Conservation (phyloP, 495 filamentous ascomycete species). For the Neurospora sublineolata region DNA sequence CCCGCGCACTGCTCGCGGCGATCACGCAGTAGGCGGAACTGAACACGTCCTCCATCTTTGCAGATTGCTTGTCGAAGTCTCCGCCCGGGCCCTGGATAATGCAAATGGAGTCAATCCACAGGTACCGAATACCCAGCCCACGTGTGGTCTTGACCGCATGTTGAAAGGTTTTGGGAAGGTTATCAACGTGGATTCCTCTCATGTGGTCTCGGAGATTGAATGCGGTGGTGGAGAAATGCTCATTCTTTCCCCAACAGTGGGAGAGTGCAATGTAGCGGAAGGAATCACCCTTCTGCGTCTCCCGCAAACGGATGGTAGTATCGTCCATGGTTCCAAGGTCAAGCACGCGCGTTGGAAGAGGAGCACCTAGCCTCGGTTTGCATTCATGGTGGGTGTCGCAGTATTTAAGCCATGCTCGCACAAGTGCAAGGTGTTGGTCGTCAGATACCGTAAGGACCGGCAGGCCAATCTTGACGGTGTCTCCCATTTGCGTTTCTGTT, state of each 20-base stretch:
- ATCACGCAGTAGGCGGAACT: slow-evolving; percentile 23
- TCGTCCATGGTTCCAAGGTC: too few relatives aligned
- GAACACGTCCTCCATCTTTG: slow-evolving; percentile 29
- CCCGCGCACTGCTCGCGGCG: slow-evolving; percentile 19
- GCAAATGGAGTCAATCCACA: slow-evolving; percentile 33
- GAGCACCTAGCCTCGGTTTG: too few relatives aligned
- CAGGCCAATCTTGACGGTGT: too few relatives aligned
- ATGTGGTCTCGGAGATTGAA: neutral
- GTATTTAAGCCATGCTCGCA: too few relatives aligned
- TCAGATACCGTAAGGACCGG: too few relatives aligned
- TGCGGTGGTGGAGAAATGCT: slow-evolving; percentile 3
- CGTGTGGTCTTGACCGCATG: slow-evolving; percentile 13
- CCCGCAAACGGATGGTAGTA: too few relatives aligned
- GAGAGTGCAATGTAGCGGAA: slow-evolving; percentile 10
- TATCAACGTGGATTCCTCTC: slow-evolving; percentile 1
- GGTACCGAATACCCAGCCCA: slow-evolving; percentile 11
- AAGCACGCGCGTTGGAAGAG: too few relatives aligned
- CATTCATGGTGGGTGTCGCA: too few relatives aligned
- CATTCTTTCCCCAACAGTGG: slow-evolving; percentile 11
- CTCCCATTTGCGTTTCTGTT: too few relatives aligned
- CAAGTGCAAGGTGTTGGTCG: too few relatives aligned
- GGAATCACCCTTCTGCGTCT: neutral
- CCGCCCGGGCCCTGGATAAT: slow-evolving; percentile 25
- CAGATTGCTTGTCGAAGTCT: slow-evolving; percentile 26
- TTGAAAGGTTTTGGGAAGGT: slow-evolving; percentile 10